phyloP scores from a whole-genome alignment of 2,329 filamentous ascomycete species.

The Cordyceps fumosorosea region DNA sequence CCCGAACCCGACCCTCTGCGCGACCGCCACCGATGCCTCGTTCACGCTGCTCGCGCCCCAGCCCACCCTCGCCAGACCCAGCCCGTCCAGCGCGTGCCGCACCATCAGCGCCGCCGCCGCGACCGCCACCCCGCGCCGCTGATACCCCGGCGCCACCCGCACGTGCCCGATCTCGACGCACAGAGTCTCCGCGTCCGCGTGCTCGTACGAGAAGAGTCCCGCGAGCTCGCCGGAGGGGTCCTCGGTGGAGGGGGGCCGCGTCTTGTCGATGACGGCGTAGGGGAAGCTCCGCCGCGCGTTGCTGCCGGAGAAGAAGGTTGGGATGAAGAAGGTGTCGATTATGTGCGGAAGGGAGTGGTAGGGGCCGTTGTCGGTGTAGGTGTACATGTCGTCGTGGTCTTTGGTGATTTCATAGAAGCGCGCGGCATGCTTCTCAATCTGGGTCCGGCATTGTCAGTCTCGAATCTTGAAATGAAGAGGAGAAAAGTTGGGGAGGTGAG shows the following conservation, averaged over 20 bases:
- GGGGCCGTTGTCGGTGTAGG: not conserved
- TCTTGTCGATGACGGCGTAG: conserved; percentile 7
- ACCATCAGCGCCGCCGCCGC: not conserved
- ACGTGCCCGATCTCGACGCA: conserved; percentile 5
- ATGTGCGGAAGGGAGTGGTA: conserved; percentile 1
- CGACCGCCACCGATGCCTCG: not conserved
- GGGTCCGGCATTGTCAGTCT: not conserved
- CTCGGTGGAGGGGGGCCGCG: not conserved
- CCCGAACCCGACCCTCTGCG: not conserved
- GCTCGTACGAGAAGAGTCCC: not conserved
- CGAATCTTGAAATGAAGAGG: not conserved
- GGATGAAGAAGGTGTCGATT: not conserved
- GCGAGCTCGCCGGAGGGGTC: not conserved
- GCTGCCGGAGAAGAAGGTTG: not conserved
- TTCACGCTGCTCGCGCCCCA: conserved; percentile 7
- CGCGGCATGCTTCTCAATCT: conserved; percentile 5
- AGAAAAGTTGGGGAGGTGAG: too few relatives aligned
- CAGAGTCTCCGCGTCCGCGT: not conserved
- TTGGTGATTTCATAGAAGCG: conserved; percentile 5
- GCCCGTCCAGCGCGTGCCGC: conserved; percentile 1
- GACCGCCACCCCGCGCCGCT: not conserved
- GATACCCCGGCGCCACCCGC: not conserved
- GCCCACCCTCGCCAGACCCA: not conserved
- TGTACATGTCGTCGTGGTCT: conserved; percentile 6
- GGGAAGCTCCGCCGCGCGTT: not conserved